Percentiles rank a stretch among this genome's conserved stretches.
These are phyloP conservation scores for Phtheirospermum japonicum DNA, from an alignment of 257 asterid genomes.

Conservation along the genomic window DNA sequence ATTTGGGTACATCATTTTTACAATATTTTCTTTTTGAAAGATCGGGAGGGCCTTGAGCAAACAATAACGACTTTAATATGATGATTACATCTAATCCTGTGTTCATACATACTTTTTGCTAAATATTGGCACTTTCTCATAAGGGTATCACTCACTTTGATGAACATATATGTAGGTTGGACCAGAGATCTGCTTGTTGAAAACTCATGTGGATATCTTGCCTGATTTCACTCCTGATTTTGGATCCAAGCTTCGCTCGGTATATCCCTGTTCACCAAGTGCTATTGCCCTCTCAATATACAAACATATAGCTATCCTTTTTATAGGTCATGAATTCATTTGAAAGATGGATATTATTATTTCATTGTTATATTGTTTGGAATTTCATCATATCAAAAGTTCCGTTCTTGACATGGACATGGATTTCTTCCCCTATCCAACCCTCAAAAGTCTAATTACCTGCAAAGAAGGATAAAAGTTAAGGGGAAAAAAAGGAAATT, in stretches of 20 bases:
- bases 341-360: constrained; percentile 4
- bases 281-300: constrained; percentile 12
- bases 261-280: constrained; percentile 34
- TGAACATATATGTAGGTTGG: constrained; percentile 71
- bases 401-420: constrained; percentile 1
- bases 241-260: constrained; percentile 88
- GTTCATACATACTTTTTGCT: background rate
- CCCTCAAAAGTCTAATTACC: background rate
- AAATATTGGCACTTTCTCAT: background rate
- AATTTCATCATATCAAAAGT: background rate
- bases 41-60: background rate
- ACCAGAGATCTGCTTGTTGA: constrained; percentile 94
- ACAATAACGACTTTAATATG: constrained; percentile 6
- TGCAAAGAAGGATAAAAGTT: background rate
- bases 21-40: constrained; percentile 11
- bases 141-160: constrained; percentile 25
- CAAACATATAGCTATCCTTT: constrained; percentile 6
- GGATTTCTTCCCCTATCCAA: background rate
- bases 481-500: background rate
- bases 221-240: constrained; percentile 92
- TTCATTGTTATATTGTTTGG: constrained; percentile 7
- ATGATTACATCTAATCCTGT: constrained; percentile 1
- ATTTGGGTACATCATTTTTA: background rate
- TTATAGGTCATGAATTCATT: constrained; percentile 15
- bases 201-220: constrained; percentile 94